Evolutionary conservation across 768 basidiomycete species (phyloP), one percentile per base, ranked within the genome.

Genomic region (Vararia minispora): DNA sequence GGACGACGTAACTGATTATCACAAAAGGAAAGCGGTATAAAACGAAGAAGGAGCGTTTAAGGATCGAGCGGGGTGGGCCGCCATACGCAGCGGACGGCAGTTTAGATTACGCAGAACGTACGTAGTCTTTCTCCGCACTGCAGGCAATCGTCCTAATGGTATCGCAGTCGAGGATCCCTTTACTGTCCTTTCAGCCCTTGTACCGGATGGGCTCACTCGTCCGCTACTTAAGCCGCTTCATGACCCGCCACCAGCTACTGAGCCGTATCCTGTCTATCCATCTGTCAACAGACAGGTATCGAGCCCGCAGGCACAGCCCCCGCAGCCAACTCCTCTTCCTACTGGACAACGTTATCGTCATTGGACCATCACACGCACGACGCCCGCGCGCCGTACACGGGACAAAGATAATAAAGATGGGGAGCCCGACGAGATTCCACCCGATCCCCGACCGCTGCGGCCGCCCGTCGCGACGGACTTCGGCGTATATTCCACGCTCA

Each of bases 131-230:
- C 10, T 27, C 28, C 26, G 26, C 37, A 23, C 24, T 46, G 28
- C 35, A 28, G 37, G 38, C 17, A 25, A 16, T 48, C 28, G 39
- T 30, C 35, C 22, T 12, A 6, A 12, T 22, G 24, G 11, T 28
- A 2, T 17, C 29, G n/a, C 35, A 85, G 81, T 85, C 70, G 83
- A 87, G 54, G 80, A 85, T 44, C 81, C 83, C 1, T 85, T 85
- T 54, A 69, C 78, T 8, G 58, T 80, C 1, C 65, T 87, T 2
- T 77, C 72, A 13, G 61, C 63, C 25, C 64, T 85, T 33, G 74
- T 72, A 9, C 78, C 78, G 8, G 77, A 82, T 8, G 63, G 66
- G 0, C 65, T 50, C 5, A 56, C 65, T n/a, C 64, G 69, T 18
- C 81, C 80, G 3, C 65, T 62, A 25, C 59, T 85, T 11, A 61